Evolutionary conservation across 371 early-diverging fungal species (phyloP), one percentile per base, ranked within the genome.

Genomic region (Actinomortierella ambigua): DNA sequence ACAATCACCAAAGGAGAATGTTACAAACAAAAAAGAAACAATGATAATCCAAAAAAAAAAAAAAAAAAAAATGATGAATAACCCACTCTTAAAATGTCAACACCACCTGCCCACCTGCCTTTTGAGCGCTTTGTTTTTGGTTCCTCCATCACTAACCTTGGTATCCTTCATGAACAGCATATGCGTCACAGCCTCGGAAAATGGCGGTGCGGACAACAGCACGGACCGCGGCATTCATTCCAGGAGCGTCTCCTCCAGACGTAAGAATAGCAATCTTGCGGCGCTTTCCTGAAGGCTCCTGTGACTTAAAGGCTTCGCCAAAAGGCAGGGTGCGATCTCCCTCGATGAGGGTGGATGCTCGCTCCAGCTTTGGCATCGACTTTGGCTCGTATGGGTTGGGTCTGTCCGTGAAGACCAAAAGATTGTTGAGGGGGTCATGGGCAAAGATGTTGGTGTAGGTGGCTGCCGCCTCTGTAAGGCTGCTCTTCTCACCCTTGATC

Each of bases 191-290:
- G 1, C 90, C 93, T 20, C 88, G 84, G 42, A 88, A 82, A 57
- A 96, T 87, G 34, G 96, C 91, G 54, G 94, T 90, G 47, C 99
- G 88, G n/a, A 98, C 95, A 34, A 97, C 91, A 14, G 95, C 90
- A 39, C 99, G 88, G 20, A 99, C 98, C 28, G 93, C 93, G 22
- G 98, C 92, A 73, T 99, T 99, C 99, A 99, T 99, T 49, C 99
- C 99, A 14, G 95, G 96, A 6, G 97, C 90, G 82, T 99, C 99
- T 49, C 99, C 99, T 44, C 99, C 99, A 54, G 94, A 94, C 18
- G 99, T 99, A 53, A 99, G 69, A 20, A 99, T 86, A 43, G 90
- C 99, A 69, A 98, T 91, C 42, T 75, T 78, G 58, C 75, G 43
- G 34, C 29, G 60, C 34, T 34, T 34, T 59, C 11, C 20, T 40